A percentile compares a stretch with the other conserved stretches of the same genome.
phyloP scores from a whole-genome alignment of 202 grass and related monocot species.

The Panicum virgatum region DNA sequence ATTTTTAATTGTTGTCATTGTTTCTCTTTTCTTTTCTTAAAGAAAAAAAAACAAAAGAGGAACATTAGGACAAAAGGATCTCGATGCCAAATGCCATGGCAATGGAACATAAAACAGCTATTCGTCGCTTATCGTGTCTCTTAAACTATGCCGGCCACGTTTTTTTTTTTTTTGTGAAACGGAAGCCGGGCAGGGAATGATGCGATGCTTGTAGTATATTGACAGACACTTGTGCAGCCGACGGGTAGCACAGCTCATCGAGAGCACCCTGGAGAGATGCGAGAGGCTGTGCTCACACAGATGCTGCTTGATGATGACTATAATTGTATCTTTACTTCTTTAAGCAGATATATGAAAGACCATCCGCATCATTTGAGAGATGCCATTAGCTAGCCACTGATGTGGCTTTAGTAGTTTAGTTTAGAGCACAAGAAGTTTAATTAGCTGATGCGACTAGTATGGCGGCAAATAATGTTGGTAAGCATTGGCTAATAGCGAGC shows the following conservation, averaged over 20 bases:
- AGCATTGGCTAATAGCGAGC: not conserved
- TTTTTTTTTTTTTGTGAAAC: too few species aligned
- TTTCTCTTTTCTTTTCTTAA: not conserved
- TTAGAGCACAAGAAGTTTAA: not conserved
- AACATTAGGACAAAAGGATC: not conserved
- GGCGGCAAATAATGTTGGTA: not conserved
- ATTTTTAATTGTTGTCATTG: not conserved
- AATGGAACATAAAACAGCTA: not conserved
- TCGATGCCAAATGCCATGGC: not conserved
- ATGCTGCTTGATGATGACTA: not conserved
- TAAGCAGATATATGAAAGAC: not conserved
- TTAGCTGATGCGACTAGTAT: not conserved
- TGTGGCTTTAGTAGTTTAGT: not conserved
- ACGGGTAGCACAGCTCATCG: too few species aligned
- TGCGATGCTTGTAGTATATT: not conserved
- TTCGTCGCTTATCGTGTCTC: not conserved
- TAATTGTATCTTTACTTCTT: not conserved
- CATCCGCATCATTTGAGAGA: not conserved
- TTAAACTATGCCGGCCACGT: too few species aligned
- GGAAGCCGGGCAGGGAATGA: not conserved
- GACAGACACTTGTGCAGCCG: not conserved
- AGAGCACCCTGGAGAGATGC: not conserved
- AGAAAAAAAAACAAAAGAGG: not conserved
- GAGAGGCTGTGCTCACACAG: not conserved
- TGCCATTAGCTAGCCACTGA: not conserved